A percentile compares a stretch with the other conserved stretches of the same genome.
Conservation (phyloP, 768 basidiomycete species). For the Trametes maxima region DNA sequence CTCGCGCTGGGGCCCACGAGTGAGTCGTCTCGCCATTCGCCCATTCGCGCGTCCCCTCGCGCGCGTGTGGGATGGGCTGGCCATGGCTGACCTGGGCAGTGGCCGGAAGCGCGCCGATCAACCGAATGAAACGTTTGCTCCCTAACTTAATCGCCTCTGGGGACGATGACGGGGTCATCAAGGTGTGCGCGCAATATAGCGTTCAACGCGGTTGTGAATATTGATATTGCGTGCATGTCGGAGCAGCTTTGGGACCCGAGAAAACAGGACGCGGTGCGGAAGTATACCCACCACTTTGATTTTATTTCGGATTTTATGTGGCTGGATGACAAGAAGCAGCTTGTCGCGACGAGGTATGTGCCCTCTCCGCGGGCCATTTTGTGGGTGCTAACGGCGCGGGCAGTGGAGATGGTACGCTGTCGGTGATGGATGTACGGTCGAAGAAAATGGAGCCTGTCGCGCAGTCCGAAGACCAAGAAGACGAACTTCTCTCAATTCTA, state of each 20-base stretch:
- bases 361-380: neutral
- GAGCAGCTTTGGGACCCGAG: slow-evolving; percentile 89
- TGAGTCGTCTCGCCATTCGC: slow-evolving; percentile 33
- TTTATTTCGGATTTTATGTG: slow-evolving; percentile 93
- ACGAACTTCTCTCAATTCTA: slow-evolving; percentile 85
- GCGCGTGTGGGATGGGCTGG: neutral
- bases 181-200: slow-evolving; percentile 47
- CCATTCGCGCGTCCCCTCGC: slow-evolving; percentile 5
- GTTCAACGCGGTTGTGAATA: too few relatives aligned
- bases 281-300: slow-evolving; percentile 88
- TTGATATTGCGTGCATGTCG: neutral
- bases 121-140: slow-evolving; percentile 74
- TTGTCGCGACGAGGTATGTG: slow-evolving; percentile 79
- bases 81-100: slow-evolving; percentile 25
- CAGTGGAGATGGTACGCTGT: slow-evolving; percentile 92
- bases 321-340: slow-evolving; percentile 64
- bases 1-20: slow-evolving; percentile 32
- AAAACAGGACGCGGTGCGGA: slow-evolving; percentile 59
- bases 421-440: slow-evolving; percentile 88
- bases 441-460: slow-evolving; percentile 77
- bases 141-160: slow-evolving; percentile 80
- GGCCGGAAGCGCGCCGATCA: slow-evolving; percentile 70
- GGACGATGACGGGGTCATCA: slow-evolving; percentile 93
- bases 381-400: neutral
- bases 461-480: slow-evolving; percentile 95